Conservation (phyloP, 305 asterid species). For the Euphrasia arctica region DNA sequence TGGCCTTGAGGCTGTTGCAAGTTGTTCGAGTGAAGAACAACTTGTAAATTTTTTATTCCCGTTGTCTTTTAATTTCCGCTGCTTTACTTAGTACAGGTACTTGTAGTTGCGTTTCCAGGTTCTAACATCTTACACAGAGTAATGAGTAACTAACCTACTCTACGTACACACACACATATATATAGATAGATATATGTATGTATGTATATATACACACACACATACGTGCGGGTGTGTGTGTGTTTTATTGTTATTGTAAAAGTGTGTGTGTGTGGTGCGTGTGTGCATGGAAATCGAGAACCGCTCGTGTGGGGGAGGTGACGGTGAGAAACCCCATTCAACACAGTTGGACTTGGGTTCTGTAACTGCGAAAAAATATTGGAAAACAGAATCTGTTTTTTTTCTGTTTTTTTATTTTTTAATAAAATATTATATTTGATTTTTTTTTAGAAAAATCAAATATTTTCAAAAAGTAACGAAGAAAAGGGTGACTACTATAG, state of each 20-base stretch:
- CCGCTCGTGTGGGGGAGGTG: constrained; percentile 81
- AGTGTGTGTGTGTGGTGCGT: constrained; percentile 25
- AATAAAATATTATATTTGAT: too few relatives aligned
- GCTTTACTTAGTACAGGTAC: too few relatives aligned
- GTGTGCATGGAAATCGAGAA: constrained; percentile 60
- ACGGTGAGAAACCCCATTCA: constrained; percentile 49
- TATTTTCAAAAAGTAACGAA: background rate
- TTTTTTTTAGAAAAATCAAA: constrained; percentile 29
- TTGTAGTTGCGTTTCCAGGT: too few relatives aligned
- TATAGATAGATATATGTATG: background rate
- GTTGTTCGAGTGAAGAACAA: too few relatives aligned
- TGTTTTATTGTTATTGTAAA: background rate
- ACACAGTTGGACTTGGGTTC: constrained; percentile 50
- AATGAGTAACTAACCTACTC: background rate
- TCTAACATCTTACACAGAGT: background rate
- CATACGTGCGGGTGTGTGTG: background rate
- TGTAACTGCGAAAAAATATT: constrained; percentile 32
- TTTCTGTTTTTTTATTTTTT: too few relatives aligned
- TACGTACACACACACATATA: background rate
- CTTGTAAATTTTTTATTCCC: too few relatives aligned
- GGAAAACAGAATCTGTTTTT: too few relatives aligned
- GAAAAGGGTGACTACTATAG: constrained; percentile 9
- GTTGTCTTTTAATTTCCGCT: too few relatives aligned
- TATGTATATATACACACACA: background rate
- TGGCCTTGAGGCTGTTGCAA: too few relatives aligned